Evolutionary conservation across 257 asterid species (phyloP), one percentile per base, ranked within the genome.

Genomic region (Verbena officinalis): DNA sequence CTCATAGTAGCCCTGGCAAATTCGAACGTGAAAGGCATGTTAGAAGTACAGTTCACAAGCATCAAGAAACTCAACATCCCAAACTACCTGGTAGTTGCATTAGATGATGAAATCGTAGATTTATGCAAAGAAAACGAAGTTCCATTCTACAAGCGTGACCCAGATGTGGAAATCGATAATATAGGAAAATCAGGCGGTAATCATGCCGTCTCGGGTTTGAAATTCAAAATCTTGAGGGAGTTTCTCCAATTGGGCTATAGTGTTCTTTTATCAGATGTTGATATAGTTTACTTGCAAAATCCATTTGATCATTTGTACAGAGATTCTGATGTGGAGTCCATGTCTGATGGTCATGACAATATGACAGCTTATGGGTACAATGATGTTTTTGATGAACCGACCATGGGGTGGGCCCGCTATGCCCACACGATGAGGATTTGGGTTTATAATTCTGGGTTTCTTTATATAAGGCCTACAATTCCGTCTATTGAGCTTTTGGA

Each of bases 401-500:
- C 57, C 0, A 84, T 84, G 87, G 84, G 81, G 10, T 81, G 85
- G 85, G 79, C 85, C 1, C 76, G 91, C 3, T 74, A 72, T 15
- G 85, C 80, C 14, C 81, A 74, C 73, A 78, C 85, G 1, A 81
- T 75, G 73, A 67, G 90, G 49, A 75, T 83, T 22, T 78, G 90
- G 90, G 86, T 78, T 7, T 80, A 73, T 44, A 80, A 80, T 63
- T 80, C 86, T 0, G 90, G 90, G 11, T 80, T 83, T 69, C 80
- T 83, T 75, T 83, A 76, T 48, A 74, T 83, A 6, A 58, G 90
- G 65, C 83, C 90, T 6, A 83, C 90, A 3, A 12, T 78, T 19
- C 83, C 86, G 16, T 72, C 86, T 3, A 80, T 83, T 31, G 89
- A 83, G 83, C 84, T 83, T 38, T 59, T 83, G 71, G 86, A 80